Evolutionary conservation across 1,284 basidiomycete genomes (phyloP).

Genomic region (Meripilus lineatus): DNA sequence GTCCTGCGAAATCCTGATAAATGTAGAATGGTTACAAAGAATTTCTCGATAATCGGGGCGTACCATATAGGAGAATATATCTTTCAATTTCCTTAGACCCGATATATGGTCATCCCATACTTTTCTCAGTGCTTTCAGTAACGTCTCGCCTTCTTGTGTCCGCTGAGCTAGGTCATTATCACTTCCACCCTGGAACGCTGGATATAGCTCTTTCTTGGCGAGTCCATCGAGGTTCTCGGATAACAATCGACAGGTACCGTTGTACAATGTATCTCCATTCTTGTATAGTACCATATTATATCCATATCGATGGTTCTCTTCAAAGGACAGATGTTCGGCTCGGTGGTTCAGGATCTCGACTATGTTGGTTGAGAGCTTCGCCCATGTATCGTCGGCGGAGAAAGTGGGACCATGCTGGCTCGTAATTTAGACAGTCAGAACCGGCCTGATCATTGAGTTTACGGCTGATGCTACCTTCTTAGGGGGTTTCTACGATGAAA

Average conservation of each 20-base stretch:
- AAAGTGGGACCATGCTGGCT: constrained; percentile 63
- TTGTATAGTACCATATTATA: constrained; percentile 93
- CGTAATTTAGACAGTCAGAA: neutral
- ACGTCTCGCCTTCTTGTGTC: constrained; percentile 76
- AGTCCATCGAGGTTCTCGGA: constrained; percentile 81
- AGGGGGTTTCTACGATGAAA: constrained; percentile 43
- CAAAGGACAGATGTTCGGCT: constrained; percentile 89
- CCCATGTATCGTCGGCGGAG: constrained; percentile 72
- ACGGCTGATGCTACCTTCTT: constrained; percentile 37
- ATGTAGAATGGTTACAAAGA: neutral
- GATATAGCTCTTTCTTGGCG: constrained; percentile 74
- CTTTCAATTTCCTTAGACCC: constrained; percentile 86
- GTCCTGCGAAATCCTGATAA: constrained; percentile 53
- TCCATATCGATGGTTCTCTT: constrained; percentile 93
- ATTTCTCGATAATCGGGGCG: constrained; percentile 20
- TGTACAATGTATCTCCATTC: constrained; percentile 85
- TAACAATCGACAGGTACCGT: constrained; percentile 79
- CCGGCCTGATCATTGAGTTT: neutral
- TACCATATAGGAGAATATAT: constrained; percentile 96
- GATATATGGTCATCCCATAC: constrained; percentile 95
- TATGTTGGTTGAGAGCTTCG: constrained; percentile 77
- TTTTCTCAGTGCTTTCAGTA: constrained; percentile 78
- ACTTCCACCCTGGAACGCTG: constrained; percentile 70
- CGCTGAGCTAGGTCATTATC: constrained; percentile 53
- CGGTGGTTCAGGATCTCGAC: constrained; percentile 95